phyloP scores from a whole-genome alignment of 2,329 filamentous ascomycete genomes.

The Alternaria postmessia region DNA sequence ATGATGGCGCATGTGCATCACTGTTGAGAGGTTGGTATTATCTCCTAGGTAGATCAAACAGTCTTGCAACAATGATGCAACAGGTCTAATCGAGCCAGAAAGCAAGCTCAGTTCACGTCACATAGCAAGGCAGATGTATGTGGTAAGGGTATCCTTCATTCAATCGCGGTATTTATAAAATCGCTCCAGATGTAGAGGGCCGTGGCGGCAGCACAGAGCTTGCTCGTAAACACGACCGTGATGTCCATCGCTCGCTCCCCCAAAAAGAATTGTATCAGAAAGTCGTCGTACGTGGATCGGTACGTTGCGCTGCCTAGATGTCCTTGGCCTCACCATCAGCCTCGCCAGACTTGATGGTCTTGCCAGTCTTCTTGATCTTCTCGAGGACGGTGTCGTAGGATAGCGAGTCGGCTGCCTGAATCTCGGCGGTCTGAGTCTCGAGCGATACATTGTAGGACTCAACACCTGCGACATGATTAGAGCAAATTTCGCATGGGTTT shows the following conservation, averaged over 20 bases:
- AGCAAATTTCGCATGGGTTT: not conserved
- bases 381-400: slow-evolving; percentile 81
- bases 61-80: not conserved
- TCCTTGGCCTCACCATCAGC: slow-evolving; percentile 65
- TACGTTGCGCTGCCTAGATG: slow-evolving; percentile 27
- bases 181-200: slow-evolving; percentile 9
- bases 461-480: slow-evolving; percentile 68
- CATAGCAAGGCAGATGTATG: not conserved
- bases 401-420: slow-evolving; percentile 74
- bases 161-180: slow-evolving; percentile 4
- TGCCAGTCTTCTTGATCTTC: slow-evolving; percentile 95
- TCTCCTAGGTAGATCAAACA: not conserved
- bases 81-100: not conserved
- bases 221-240: slow-evolving; percentile 13
- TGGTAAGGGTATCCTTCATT: slow-evolving; percentile 10
- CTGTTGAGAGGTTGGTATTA: not conserved
- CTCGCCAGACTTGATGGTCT: slow-evolving; percentile 82
- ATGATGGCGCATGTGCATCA: not conserved
- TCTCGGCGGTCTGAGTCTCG: slow-evolving; percentile 81
- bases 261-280: slow-evolving; percentile 25
- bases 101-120: not conserved
- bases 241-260: slow-evolving; percentile 28
- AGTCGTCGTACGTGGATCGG: not conserved
- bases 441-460: slow-evolving; percentile 88
- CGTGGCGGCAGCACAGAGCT: slow-evolving; percentile 12